Percentiles rank a stretch among this genome's conserved stretches.
Evolutionary conservation across 2,329 filamentous ascomycete species (phyloP).

Genomic region (Aspergillus eucalypticola): DNA sequence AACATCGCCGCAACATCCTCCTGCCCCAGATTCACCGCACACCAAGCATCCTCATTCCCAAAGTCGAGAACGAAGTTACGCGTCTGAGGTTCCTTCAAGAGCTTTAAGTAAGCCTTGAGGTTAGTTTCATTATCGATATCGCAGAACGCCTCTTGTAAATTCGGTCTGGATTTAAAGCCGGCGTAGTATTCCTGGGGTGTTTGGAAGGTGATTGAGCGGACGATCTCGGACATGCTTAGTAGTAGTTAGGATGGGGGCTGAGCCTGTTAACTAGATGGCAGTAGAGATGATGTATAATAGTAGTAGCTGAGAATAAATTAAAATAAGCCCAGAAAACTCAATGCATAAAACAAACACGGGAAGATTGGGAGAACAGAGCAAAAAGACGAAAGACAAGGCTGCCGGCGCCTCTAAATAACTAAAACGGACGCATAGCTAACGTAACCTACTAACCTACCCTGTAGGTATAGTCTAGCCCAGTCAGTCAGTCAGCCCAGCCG

Average conservation of each 20-base stretch:
- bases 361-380: not conserved
- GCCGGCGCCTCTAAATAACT: not conserved
- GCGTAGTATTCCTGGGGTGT: slow-evolving; percentile 36
- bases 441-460: too few species aligned
- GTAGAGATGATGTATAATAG: too few species aligned
- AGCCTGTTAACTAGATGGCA: too few species aligned
- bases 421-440: not conserved
- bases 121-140: slow-evolving; percentile 40
- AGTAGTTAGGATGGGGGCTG: too few species aligned
- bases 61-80: slow-evolving; percentile 48
- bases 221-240: slow-evolving; percentile 14
- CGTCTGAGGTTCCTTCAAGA: slow-evolving; percentile 32
- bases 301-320: too few species aligned
- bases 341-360: not conserved
- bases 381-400: not conserved
- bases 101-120: slow-evolving; percentile 32
- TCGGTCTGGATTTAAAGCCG: slow-evolving; percentile 22
- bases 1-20: slow-evolving; percentile 38
- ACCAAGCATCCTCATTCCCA: slow-evolving; percentile 44
- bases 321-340: not conserved
- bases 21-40: slow-evolving; percentile 39
- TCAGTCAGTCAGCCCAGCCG: not conserved
- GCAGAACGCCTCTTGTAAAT: slow-evolving; percentile 31
- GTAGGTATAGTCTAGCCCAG: not conserved
- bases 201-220: slow-evolving; percentile 14